Evolutionary conservation across 768 basidiomycete species (phyloP).

Genomic region (Amanita polypyramis): DNA sequence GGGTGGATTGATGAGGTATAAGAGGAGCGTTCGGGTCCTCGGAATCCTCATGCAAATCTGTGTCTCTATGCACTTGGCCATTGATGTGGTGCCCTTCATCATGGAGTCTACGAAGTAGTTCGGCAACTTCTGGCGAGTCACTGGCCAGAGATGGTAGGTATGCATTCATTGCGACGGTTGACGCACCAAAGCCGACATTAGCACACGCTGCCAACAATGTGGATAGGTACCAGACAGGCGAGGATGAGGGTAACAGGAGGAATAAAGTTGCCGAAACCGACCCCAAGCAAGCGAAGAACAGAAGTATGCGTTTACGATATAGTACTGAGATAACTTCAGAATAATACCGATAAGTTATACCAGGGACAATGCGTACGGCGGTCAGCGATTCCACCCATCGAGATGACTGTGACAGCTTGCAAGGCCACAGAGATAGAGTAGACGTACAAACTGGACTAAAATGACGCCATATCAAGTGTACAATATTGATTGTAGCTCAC

Average conservation of each 20-base stretch:
- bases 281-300: constrained; percentile 66
- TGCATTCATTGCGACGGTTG: constrained; percentile 82
- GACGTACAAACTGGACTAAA: constrained; percentile 57
- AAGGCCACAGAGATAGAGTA: constrained; percentile 83
- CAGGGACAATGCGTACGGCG: constrained; percentile 43
- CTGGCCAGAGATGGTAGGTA: constrained; percentile 73
- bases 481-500: constrained; percentile 26
- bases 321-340: constrained; percentile 26
- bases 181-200: constrained; percentile 81
- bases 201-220: constrained; percentile 66
- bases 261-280: constrained; percentile 60
- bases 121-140: constrained; percentile 48
- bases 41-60: constrained; percentile 13
- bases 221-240: constrained; percentile 56
- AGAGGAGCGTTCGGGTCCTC: constrained; percentile 30
- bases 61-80: constrained; percentile 9
- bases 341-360: constrained; percentile 1
- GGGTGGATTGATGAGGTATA: constrained; percentile 14
- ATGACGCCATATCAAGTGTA: neutral
- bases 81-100: neutral
- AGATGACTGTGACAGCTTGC: constrained; percentile 91
- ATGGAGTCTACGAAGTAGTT: constrained; percentile 24
- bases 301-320: constrained; percentile 69
- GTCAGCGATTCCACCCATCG: constrained; percentile 88
- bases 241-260: constrained; percentile 62